Evolutionary conservation across 176 grass and related monocot genomes (phyloP).

Genomic region (Tillandsia leiboldiana): DNA sequence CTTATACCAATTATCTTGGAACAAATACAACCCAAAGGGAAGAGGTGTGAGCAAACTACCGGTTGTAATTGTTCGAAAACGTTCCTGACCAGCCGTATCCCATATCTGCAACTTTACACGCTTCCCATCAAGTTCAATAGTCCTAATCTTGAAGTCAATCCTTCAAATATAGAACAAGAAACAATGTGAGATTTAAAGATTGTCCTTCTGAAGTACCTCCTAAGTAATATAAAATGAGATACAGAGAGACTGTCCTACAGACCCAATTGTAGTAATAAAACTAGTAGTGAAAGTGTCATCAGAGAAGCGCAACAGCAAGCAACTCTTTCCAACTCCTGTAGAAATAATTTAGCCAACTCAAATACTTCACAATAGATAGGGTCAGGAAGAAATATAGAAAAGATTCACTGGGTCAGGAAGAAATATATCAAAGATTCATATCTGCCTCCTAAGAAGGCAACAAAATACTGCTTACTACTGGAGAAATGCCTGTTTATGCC

Average conservation of each 20-base stretch:
- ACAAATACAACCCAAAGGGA: background rate
- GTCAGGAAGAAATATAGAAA: background rate
- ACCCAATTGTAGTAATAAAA: constrained; percentile 68
- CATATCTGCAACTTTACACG: constrained; percentile 88
- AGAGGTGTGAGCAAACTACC: constrained; percentile 23
- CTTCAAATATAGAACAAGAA: constrained; percentile 23
- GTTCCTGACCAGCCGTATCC: constrained; percentile 93
- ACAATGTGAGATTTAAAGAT: constrained; percentile 8
- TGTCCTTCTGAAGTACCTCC: constrained; percentile 6
- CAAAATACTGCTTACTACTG: no score
- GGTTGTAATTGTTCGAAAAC: constrained; percentile 84
- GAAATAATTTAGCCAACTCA: constrained; percentile 3
- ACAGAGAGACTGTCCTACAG: background rate
- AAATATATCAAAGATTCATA: no score
- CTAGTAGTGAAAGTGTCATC: constrained; percentile 58
- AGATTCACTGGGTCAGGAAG: no score
- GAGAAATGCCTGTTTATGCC: no score
- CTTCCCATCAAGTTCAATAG: constrained; percentile 77
- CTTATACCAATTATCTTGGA: constrained; percentile 1
- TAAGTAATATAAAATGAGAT: background rate
- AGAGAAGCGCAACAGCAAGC: constrained; percentile 52
- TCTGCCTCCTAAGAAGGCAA: no score
- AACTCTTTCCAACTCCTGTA: constrained; percentile 65
- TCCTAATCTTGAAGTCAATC: constrained; percentile 90
- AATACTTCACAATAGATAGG: background rate